These are phyloP conservation scores for Chytriomyces hyalinus DNA, from an alignment of 192 early-diverging fungal species.

Conservation along the genomic window DNA sequence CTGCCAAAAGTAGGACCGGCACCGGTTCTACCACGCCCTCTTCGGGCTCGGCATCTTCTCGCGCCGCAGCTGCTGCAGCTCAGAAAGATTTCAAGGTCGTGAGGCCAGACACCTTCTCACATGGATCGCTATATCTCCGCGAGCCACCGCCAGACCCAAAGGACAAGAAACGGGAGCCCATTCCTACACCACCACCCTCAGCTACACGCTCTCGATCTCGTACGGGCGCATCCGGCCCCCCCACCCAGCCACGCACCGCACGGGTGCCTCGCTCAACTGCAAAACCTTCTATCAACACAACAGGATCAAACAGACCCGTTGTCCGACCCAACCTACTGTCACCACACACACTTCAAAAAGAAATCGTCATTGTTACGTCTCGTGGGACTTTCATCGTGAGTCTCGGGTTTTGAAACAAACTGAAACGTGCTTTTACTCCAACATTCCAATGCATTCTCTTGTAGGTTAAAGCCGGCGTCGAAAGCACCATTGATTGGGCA, in stretches of 20 bases:
- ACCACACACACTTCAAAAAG: conserved; percentile 26
- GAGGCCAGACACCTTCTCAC: conserved; percentile 28
- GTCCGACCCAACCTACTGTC: conserved; percentile 7
- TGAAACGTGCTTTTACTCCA: neutral
- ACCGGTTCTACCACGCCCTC: neutral
- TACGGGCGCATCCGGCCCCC: neutral
- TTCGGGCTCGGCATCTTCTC: neutral
- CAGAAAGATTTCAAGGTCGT: conserved; percentile 33
- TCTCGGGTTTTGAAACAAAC: neutral
- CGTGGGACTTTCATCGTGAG: conserved; percentile 38
- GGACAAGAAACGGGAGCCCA: neutral
- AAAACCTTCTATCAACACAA: neutral
- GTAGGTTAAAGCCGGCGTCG: conserved; percentile 28
- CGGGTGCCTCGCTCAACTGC: neutral
- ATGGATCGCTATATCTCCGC: conserved; percentile 30
- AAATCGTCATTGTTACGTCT: conserved; percentile 39
- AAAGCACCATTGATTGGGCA: conserved; percentile 33
- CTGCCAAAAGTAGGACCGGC: neutral
- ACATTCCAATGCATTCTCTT: neutral
- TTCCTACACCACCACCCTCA: neutral
- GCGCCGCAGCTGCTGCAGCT: neutral
- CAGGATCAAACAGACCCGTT: neutral
- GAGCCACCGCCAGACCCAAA: conserved; percentile 18
- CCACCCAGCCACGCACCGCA: neutral
- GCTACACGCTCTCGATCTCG: conserved; percentile 4